Evolutionary conservation across 805 yeast genomes (phyloP).

Genomic region (Saturnispora besseyi): DNA sequence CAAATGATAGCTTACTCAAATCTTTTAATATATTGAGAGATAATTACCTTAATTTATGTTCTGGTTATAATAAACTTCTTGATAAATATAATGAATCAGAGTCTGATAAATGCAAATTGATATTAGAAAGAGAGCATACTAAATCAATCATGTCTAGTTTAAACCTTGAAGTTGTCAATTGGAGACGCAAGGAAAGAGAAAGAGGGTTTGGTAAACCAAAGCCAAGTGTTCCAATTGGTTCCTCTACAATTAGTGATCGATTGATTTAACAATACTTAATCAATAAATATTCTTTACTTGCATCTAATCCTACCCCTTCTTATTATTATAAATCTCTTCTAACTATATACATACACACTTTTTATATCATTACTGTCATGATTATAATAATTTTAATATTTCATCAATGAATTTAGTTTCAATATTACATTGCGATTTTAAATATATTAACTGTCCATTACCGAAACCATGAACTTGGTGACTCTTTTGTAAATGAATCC

Average conservation of each 20-base stretch:
- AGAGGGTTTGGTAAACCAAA: background rate
- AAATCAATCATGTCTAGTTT: conserved; percentile 20
- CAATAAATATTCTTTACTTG: background rate
- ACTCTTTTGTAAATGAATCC: background rate
- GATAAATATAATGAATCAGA: conserved; percentile 13
- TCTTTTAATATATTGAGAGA: conserved; percentile 1
- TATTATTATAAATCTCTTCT: background rate
- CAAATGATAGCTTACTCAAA: background rate
- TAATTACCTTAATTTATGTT: conserved; percentile 3
- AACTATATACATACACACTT: background rate
- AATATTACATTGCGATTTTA: background rate
- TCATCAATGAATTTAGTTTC: background rate
- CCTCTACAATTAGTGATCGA: conserved; percentile 4
- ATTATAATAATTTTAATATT: background rate
- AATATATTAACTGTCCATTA: background rate
- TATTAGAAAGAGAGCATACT: conserved; percentile 20
- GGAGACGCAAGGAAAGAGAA: conserved; percentile 15
- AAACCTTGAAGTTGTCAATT: conserved; percentile 15
- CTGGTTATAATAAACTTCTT: conserved; percentile 3
- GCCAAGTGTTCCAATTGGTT: background rate
- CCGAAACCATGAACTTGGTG: background rate
- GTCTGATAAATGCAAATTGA: conserved; percentile 17
- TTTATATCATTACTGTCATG: background rate
- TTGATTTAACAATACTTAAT: background rate
- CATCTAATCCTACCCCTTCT: background rate